These are phyloP conservation scores for Serendipita sp. DNA, from an alignment of 768 basidiomycete species.

Conservation along the genomic window DNA sequence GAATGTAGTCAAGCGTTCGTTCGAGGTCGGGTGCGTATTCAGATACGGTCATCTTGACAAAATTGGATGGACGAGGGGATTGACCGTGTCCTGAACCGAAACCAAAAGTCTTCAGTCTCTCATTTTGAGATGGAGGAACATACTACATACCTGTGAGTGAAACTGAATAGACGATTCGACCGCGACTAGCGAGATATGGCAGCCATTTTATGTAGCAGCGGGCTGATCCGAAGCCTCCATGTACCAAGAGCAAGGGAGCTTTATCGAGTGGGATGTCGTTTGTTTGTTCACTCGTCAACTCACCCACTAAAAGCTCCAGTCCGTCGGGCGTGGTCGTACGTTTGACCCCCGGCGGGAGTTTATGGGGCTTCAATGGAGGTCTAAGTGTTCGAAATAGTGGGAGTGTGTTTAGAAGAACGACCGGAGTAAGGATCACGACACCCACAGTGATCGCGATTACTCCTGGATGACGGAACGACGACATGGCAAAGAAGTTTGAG, in stretches of 20 bases:
- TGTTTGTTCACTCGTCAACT: neutral
- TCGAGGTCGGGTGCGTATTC: neutral
- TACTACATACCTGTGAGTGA: neutral
- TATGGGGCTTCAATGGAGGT: neutral
- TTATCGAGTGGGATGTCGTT: neutral
- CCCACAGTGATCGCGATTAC: neutral
- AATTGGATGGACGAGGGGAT: constrained; percentile 1
- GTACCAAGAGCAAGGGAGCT: neutral
- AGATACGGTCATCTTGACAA: neutral
- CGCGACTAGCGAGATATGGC: neutral
- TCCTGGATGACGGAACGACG: neutral
- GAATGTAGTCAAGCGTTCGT: neutral
- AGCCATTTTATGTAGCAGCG: neutral
- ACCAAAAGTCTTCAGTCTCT: neutral
- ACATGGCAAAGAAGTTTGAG: neutral
- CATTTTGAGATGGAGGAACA: neutral
- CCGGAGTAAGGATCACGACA: neutral
- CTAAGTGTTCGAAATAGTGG: neutral
- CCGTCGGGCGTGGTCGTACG: neutral
- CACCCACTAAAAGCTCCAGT: neutral
- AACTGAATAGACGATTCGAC: neutral
- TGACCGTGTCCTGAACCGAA: neutral
- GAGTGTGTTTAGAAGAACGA: neutral
- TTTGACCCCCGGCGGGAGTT: neutral
- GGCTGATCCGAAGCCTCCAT: neutral